Base-by-base conservation (phyloP, 1,284 basidiomycete species). In the Trichosporon coremiiforme region DNA sequence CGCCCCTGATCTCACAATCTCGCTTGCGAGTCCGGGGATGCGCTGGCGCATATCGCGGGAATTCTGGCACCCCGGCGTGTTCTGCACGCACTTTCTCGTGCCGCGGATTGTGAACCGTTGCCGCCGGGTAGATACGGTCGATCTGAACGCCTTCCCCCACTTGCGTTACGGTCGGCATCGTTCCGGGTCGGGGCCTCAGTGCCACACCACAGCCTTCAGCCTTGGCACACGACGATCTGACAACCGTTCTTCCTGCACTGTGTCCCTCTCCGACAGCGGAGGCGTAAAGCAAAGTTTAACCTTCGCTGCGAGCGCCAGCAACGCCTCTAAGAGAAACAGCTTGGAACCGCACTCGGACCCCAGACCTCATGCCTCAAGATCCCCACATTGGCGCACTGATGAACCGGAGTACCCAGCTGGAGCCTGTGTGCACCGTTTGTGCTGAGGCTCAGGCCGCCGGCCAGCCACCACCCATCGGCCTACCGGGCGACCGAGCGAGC, bases 61-160 rank as follows among this genome's bases (percentile, higher is more conserved):
- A 25, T 25, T 25, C 25, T 25, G 25, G 2, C n/a, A 8, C 22
- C 20, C 22, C 22, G 20, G 22, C 22, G 50, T 8, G 50, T 20
- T 20, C 8, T 22, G n/a, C 50, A 53, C 20, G 10, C 22, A 7
- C 2, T 10, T 53, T 53, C 50, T n/a, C 47, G 20, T 9, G 50
- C 50, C 20, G 20, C 20, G 3, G 22, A 4, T 3, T 2, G 20
- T 4, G 6, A 17, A 22, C 20, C n/a, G 50, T 53, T 53, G 50
- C 50, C 50, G 50, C 20, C 20, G 50, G 50, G 9, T 25, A 4
- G n/a, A 8, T 10, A 53, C 41, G 41, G 22, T 53, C 20, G 22
- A 53, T 53, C 50, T 53, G 20, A 7, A 20, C n/a, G 20, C 50
- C 50, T 33, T 62, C 57, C 57, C 57, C 57, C 57, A 62, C 57